These are phyloP conservation scores for Staphylotrichum longicolle DNA, from an alignment of 495 filamentous ascomycete genomes.

Conservation along the genomic window DNA sequence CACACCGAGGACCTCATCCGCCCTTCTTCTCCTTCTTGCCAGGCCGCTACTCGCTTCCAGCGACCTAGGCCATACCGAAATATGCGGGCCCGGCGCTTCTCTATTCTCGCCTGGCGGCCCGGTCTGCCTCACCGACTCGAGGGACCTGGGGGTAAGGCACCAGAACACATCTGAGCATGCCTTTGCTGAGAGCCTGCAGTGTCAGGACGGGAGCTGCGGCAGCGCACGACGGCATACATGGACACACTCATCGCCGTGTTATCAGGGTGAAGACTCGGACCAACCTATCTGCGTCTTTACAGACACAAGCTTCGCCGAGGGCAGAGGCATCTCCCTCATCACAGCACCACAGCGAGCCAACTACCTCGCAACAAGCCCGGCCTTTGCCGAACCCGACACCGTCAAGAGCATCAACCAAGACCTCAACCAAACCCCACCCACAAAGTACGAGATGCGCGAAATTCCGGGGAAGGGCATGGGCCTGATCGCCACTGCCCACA, in stretches of 20 bases:
- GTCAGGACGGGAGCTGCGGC: slow-evolving; percentile 20
- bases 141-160: neutral
- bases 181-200: slow-evolving; percentile 6
- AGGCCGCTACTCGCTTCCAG: slow-evolving; percentile 6
- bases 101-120: neutral
- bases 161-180: neutral
- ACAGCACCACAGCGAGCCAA: slow-evolving; percentile 28
- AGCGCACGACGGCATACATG: slow-evolving; percentile 23
- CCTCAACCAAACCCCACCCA: slow-evolving; percentile 18
- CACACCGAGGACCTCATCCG: slow-evolving; percentile 6
- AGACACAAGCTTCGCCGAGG: slow-evolving; percentile 30
- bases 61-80: slow-evolving; percentile 9
- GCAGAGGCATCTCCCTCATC: slow-evolving; percentile 36
- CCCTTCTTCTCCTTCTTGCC: slow-evolving; percentile 1
- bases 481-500: slow-evolving; percentile 30
- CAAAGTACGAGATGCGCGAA: slow-evolving; percentile 30
- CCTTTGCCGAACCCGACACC: slow-evolving; percentile 28
- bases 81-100: slow-evolving; percentile 9
- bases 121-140: neutral
- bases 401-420: slow-evolving; percentile 29
- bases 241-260: slow-evolving; percentile 33
- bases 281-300: slow-evolving; percentile 35
- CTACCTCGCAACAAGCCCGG: slow-evolving; percentile 25
- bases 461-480: slow-evolving; percentile 41
- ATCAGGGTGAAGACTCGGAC: slow-evolving; percentile 19